Percentiles rank a stretch among this genome's conserved stretches.
These are phyloP conservation scores for Thalassiosira hispida DNA, from an alignment of 352 stramenopile species.

Conservation along the genomic window DNA sequence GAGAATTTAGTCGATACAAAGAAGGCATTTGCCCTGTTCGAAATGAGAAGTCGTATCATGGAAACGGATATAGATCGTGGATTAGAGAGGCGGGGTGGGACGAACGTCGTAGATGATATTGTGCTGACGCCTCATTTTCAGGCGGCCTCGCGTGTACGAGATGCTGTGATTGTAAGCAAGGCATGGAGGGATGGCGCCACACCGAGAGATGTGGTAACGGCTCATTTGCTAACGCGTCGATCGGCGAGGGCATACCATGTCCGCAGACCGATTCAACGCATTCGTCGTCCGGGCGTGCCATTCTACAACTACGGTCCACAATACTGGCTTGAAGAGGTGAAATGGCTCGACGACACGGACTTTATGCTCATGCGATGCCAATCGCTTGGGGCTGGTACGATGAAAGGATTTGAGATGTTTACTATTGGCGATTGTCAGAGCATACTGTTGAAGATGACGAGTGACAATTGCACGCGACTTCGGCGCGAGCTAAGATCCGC, in stretches of 20 bases:
- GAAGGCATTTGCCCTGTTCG: conserved; percentile 82
- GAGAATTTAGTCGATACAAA: conserved; percentile 78
- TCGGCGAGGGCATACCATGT: conserved; percentile 68
- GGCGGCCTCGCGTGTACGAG: conserved; percentile 65
- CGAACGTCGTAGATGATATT: conserved; percentile 80
- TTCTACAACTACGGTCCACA: conserved; percentile 38
- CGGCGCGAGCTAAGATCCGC: conserved; percentile 65
- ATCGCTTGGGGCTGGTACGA: conserved; percentile 70
- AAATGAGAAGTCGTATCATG: conserved; percentile 87
- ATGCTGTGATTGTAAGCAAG: conserved; percentile 85
- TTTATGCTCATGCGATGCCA: conserved; percentile 77
- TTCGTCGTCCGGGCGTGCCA: conserved; percentile 18
- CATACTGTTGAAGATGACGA: conserved; percentile 84
- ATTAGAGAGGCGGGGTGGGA: conserved; percentile 77
- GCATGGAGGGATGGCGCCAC: conserved; percentile 82
- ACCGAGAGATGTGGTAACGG: conserved; percentile 79
- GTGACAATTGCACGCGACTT: conserved; percentile 76
- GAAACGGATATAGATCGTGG: conserved; percentile 85
- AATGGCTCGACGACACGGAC: conserved; percentile 82
- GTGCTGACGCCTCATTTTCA: conserved; percentile 77
- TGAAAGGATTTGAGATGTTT: conserved; percentile 86
- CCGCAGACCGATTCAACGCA: conserved; percentile 47
- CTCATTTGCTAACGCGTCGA: conserved; percentile 71
- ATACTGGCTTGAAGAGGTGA: conserved; percentile 74
- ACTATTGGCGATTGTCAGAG: conserved; percentile 84